Conservation (phyloP, 225 moss, liverwort and hornwort species). For the Climacium dendroides region DNA sequence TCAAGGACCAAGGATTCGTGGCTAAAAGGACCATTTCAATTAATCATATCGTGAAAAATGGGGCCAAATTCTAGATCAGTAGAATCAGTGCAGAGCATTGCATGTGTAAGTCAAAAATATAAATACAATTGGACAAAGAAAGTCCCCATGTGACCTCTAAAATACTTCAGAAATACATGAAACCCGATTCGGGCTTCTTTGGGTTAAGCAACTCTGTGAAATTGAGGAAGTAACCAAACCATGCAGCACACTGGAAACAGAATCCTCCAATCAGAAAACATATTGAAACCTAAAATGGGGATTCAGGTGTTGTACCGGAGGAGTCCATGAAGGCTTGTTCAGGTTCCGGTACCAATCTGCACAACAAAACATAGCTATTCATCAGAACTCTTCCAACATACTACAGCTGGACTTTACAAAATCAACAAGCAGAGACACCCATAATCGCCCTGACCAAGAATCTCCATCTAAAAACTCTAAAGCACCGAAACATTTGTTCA, state of each 20-base stretch:
- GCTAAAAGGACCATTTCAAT: not conserved
- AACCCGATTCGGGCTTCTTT: not conserved
- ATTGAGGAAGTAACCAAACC: not conserved
- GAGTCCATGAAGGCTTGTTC: conserved; percentile 94
- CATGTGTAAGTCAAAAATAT: not conserved
- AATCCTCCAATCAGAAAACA: not conserved
- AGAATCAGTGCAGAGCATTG: not conserved
- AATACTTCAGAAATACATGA: not conserved
- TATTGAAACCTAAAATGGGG: not conserved
- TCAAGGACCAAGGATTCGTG: not conserved
- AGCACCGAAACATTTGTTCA: not conserved
- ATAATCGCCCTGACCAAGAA: not conserved
- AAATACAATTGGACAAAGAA: not conserved
- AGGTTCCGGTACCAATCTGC: conserved; percentile 75
- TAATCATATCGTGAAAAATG: not conserved
- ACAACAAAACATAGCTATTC: not conserved
- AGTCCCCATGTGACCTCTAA: not conserved
- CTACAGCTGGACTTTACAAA: not conserved
- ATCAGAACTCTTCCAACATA: not conserved
- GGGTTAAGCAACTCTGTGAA: not conserved
- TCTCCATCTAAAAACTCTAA: not conserved
- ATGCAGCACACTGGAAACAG: not conserved
- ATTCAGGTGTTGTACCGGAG: conserved; percentile 42
- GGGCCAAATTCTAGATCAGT: not conserved
- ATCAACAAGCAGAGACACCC: not conserved